A percentile compares a stretch with the other conserved stretches of the same genome.
Evolutionary conservation across 1,284 basidiomycete species (phyloP).

Genomic region (Ceratobasidium sp.): DNA sequence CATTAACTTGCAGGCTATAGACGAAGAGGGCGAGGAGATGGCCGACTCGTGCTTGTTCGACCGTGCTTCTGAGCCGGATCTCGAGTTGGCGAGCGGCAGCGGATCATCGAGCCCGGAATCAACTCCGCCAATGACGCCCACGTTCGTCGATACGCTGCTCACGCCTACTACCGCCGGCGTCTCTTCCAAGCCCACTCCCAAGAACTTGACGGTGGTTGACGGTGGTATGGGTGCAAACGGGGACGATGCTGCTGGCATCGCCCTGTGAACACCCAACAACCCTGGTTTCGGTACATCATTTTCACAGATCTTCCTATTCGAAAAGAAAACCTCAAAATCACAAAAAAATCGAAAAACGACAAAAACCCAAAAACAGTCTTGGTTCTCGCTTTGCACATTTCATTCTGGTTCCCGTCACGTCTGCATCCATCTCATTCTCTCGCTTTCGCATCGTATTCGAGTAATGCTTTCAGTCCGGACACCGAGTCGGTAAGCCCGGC

Average conservation of each 20-base stretch:
- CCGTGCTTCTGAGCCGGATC: neutral
- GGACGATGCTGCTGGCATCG: neutral
- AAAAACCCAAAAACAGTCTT: slow-evolving; percentile 47
- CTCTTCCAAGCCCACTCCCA: neutral
- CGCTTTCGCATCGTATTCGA: neutral
- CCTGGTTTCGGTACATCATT: neutral
- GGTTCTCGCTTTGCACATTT: neutral
- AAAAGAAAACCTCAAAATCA: neutral
- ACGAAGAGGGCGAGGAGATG: neutral
- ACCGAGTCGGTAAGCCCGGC: too few relatives aligned
- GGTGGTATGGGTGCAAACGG: neutral
- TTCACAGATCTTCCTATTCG: neutral
- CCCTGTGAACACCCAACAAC: slow-evolving; percentile 4
- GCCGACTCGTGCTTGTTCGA: neutral
- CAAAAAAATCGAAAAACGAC: neutral
- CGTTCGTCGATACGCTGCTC: neutral
- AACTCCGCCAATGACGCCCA: neutral
- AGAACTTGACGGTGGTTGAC: neutral
- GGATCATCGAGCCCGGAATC: neutral
- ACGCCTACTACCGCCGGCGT: too few relatives aligned
- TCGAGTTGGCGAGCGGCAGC: neutral
- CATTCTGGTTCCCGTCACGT: neutral
- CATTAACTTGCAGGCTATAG: neutral
- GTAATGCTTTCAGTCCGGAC: neutral
- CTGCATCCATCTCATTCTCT: neutral